These are phyloP conservation scores for Tieghemiomyces parasiticus DNA, from an alignment of 192 early-diverging fungal species.

Conservation along the genomic window DNA sequence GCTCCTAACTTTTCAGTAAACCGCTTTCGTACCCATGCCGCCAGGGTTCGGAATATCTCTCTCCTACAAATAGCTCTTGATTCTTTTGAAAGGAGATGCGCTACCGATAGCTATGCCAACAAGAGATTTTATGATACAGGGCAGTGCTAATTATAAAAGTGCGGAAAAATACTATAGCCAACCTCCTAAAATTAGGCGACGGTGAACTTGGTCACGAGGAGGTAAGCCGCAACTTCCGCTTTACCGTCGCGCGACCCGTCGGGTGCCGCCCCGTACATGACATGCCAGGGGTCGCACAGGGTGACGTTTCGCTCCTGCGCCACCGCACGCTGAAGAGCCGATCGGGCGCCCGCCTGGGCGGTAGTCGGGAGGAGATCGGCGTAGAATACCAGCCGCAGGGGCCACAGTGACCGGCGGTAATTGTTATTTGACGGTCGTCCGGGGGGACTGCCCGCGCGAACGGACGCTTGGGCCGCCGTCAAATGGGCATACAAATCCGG, in stretches of 20 bases:
- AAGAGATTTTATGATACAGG: too few species aligned
- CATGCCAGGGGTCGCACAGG: background rate
- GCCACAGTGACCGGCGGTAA: background rate
- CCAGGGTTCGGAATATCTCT: too few species aligned
- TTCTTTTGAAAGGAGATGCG: too few species aligned
- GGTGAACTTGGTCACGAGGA: background rate
- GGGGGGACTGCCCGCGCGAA: background rate
- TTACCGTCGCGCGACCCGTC: background rate
- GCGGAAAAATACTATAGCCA: too few species aligned
- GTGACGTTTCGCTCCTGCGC: background rate
- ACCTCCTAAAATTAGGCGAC: background rate
- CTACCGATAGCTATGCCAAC: too few species aligned
- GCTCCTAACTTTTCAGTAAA: too few species aligned
- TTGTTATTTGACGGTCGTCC: background rate
- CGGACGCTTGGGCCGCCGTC: background rate
- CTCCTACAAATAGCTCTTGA: too few species aligned
- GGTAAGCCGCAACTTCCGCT: background rate
- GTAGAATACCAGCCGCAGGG: background rate
- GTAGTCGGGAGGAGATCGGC: background rate
- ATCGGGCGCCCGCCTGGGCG: background rate
- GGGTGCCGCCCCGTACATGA: background rate
- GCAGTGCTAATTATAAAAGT: too few species aligned
- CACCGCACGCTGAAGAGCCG: background rate
- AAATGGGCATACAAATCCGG: too few species aligned
- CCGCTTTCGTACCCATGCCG: too few species aligned